Base-by-base conservation (phyloP, 345 rosid species). In the Nasturtium officinale region DNA sequence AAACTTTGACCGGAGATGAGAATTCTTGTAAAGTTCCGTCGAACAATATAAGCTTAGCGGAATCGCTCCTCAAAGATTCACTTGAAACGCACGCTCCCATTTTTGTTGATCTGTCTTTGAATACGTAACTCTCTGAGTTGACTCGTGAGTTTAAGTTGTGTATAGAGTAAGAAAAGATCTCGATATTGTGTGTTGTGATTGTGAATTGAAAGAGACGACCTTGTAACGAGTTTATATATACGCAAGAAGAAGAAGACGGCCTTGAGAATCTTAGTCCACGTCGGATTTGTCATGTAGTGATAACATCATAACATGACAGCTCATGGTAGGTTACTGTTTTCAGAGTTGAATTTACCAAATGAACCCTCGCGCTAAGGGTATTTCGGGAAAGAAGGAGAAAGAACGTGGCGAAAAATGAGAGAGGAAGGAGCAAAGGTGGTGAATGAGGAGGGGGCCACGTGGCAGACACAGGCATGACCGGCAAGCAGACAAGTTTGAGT, bases 81-180 rank as follows among this genome's bases (percentile, higher is more conserved):
- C 89, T 80, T 25, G 99, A 96, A 72, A 77, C 86, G 75, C 99
- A 96, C n/a, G 86, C 86, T 9, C 99, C 99, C 99, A 96, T 95
- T 52, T 60, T 64, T 37, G 5, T 6, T 47, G 18, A 1, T 21
- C 8, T 60, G 38, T 29, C 8, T 32, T 32, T 17, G n/a, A 32
- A 57, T 32, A 57, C 62, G 62, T 56, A n/a, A 56, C 60, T 29
- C 30, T 33, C 13, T 47, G 47, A 63, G 40, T 30, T 57, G 67
- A 67, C 52, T 38, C 20, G 61, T 61, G 46, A 60, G 55, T n/a
- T 25, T 51, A 17, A 51, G 12, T 16, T 37, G 37, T 25, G 61
- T 26, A 9, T 30, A 18, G 51, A 11, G 13, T 9, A 13, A 13
- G 42, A 17, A n/a, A 18, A 63, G 70, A 62, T 29, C 20, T 52